phyloP scores from a whole-genome alignment of 2,329 filamentous ascomycete genomes.

The Aspergillus proliferans region DNA sequence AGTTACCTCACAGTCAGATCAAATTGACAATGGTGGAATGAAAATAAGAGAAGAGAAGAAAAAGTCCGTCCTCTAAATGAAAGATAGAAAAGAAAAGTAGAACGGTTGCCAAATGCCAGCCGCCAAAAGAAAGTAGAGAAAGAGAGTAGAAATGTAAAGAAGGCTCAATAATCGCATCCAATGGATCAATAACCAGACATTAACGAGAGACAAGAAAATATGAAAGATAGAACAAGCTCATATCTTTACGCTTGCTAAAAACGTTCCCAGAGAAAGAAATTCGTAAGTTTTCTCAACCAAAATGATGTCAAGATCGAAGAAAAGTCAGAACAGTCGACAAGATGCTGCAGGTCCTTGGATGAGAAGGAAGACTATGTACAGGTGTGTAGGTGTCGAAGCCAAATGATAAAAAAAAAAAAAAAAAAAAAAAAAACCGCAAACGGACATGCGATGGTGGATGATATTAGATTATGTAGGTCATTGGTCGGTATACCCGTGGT shows the following conservation, averaged over 20 bases:
- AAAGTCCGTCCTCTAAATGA: neutral
- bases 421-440: constrained; percentile 3
- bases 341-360: constrained; percentile 4
- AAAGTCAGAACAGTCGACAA: constrained; percentile 2
- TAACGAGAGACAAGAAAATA: constrained; percentile 29
- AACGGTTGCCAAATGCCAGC: neutral
- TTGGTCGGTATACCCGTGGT: constrained; percentile 12
- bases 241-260: constrained; percentile 24
- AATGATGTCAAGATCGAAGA: constrained; percentile 4
- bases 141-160: neutral
- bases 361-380: constrained; percentile 11
- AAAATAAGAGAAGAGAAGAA: neutral
- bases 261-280: constrained; percentile 28
- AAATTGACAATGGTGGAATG: neutral
- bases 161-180: neutral
- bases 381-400: neutral
- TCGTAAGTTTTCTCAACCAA: constrained; percentile 25
- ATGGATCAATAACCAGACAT: constrained; percentile 17
- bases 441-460: constrained; percentile 13
- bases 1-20: neutral
- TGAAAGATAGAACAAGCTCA: constrained; percentile 18
- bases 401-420: constrained; percentile 5
- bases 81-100: neutral
- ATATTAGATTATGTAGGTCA: constrained; percentile 5
- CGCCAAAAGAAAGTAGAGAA: neutral